Evolutionary conservation across 257 asterid species (phyloP).

Genomic region (Ajuga chamaepitys): DNA sequence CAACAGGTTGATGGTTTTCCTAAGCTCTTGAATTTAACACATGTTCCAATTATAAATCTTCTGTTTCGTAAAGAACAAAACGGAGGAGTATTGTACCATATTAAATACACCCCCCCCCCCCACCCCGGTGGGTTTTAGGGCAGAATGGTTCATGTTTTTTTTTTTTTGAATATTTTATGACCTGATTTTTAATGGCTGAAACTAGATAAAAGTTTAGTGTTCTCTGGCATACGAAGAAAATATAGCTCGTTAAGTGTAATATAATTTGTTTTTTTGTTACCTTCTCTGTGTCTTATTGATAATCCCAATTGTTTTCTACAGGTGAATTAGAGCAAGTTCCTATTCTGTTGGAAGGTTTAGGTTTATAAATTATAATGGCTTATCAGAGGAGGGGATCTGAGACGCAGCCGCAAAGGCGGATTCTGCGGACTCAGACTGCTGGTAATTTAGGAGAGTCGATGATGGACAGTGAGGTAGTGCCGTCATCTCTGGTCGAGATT

Average conservation of each 20-base stretch:
- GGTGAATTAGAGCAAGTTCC: constrained; percentile 22
- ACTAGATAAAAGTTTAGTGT: neutral
- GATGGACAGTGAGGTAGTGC: constrained; percentile 99
- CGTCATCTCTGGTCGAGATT: constrained; percentile 88
- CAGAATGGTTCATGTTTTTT: neutral
- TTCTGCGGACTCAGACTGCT: constrained; percentile 87
- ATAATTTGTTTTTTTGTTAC: neutral
- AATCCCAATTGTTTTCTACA: constrained; percentile 11
- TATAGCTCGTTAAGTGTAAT: neutral
- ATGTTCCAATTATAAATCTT: too few relatives aligned
- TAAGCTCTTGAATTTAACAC: too few relatives aligned
- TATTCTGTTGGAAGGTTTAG: constrained; percentile 16
- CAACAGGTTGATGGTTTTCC: too few relatives aligned
- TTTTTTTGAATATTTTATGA: neutral
- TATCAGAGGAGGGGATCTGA: constrained; percentile 87
- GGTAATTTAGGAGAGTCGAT: constrained; percentile 93
- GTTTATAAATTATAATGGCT: constrained; percentile 68
- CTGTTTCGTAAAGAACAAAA: too few relatives aligned
- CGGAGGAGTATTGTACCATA: neutral
- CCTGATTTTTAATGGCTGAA: neutral
- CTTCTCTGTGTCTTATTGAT: neutral
- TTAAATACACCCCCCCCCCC: too few relatives aligned
- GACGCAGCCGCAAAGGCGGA: constrained; percentile 63
- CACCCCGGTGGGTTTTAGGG: too few relatives aligned
- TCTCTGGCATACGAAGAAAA: neutral